Base-by-base conservation (phyloP, 2,329 filamentous ascomycete species). In the Xylariomycetidae sp. region DNA sequence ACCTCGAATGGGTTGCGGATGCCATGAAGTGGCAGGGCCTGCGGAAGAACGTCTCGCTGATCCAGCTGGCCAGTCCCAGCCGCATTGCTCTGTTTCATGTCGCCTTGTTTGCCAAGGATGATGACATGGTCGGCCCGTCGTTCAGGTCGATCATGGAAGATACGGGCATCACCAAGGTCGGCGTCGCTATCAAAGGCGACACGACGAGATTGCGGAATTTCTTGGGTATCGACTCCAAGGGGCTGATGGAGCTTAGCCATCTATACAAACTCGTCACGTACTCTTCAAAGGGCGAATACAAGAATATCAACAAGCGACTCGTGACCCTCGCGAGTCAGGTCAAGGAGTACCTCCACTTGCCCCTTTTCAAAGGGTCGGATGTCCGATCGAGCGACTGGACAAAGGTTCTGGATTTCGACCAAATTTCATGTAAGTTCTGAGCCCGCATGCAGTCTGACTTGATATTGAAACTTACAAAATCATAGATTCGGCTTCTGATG, bases 51-150 rank as follows among this genome's bases (percentile, higher is more conserved):
- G 75, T 94, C 6, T 89, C 85, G 0, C 61, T 96, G 23, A 82
- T 96, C 27, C 90, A 96, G 58, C 58, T 96, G 15, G 87, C 89
- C 1, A 85, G 79, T 39, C 75, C 85, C 27, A 77, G 82, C 41
- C 82, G 79, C 11, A 82, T 96, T 30, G 87, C 72, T 0, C 70
- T 96, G 1, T 89, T 95, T 46, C 90, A 96, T 46, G 59, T 95
- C 33, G 83, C 87, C 3, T 48, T 80, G 3, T 86, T 77, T 47
- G 58, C 66, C 3, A 57, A 64, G 4, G 62, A 59, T 19, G 59
- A 62, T 6, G 72, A 82, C 15, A 65, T 90, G 16, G 70, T 89
- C n/a, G 71, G 82, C 2, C 84, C 85, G 0, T 74, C 79, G 0
- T 70, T 96, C 30, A 78, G 72, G 40, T 64, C 67, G 34, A 74